Conservation (phyloP, 2,329 filamentous ascomycete species). For the Sporothrix humicola region DNA sequence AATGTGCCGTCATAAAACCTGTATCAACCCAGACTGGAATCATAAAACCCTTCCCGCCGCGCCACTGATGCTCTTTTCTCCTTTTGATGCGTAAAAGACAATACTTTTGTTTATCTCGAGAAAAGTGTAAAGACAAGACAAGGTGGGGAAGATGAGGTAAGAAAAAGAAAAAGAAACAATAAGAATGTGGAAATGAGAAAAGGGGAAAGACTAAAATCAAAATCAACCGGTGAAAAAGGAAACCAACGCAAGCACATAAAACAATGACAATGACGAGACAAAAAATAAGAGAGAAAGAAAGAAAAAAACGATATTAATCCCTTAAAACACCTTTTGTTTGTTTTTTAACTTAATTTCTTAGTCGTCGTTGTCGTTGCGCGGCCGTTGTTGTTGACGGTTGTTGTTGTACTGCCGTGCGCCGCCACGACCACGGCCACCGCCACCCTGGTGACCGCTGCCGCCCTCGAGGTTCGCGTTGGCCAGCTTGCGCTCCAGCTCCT, state of each 20-base stretch:
- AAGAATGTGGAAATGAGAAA: background rate
- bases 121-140: conserved; percentile 2
- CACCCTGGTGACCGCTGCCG: conserved; percentile 40
- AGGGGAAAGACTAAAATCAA: background rate
- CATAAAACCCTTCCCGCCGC: background rate
- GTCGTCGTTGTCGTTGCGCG: conserved; percentile 63
- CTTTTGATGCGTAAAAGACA: conserved; percentile 12
- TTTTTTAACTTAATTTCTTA: conserved; percentile 36
- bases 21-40: conserved; percentile 15
- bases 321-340: conserved; percentile 3
- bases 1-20: conserved; percentile 23
- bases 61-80: background rate
- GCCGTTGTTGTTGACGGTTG: conserved; percentile 42
- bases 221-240: background rate
- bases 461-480: conserved; percentile 44
- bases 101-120: conserved; percentile 8
- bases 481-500: conserved; percentile 70
- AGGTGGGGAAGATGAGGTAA: background rate
- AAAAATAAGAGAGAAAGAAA: conserved; percentile 2
- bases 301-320: conserved; percentile 6
- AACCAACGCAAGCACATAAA: background rate
- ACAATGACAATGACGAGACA: background rate
- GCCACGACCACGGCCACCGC: conserved; percentile 17
- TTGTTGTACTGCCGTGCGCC: conserved; percentile 31
- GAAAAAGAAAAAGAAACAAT: conserved; percentile 9